Percentiles rank a stretch among this genome's conserved stretches.
These are phyloP conservation scores for Kluyveromyces aestuarii DNA, from an alignment of 805 yeast species.

Conservation along the genomic window DNA sequence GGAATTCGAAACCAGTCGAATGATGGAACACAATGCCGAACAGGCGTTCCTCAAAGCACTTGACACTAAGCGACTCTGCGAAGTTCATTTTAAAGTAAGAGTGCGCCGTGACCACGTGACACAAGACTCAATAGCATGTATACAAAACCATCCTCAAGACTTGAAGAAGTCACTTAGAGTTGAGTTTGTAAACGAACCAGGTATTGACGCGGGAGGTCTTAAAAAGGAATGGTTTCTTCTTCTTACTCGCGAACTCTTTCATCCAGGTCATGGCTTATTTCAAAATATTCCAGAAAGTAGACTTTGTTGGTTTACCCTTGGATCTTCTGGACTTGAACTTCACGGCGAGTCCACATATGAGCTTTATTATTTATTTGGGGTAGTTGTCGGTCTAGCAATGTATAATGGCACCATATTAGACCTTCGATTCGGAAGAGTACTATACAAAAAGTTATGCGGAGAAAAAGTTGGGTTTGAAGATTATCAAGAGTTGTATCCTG, in stretches of 20 bases:
- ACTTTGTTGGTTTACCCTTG: slow-evolving; percentile 62
- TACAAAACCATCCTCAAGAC: slow-evolving; percentile 46
- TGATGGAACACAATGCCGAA: slow-evolving; percentile 82
- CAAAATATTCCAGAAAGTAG: slow-evolving; percentile 57
- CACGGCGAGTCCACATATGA: slow-evolving; percentile 31
- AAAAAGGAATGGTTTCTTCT: slow-evolving; percentile 89
- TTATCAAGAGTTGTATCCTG: slow-evolving; percentile 60
- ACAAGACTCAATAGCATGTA: slow-evolving; percentile 62
- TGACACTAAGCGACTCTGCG: slow-evolving; percentile 50
- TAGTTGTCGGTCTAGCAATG: slow-evolving; percentile 80
- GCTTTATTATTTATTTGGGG: slow-evolving; percentile 71
- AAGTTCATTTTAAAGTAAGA: slow-evolving; percentile 57
- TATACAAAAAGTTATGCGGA: slow-evolving; percentile 65
- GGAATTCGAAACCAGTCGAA: slow-evolving; percentile 71
- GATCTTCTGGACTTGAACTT: slow-evolving; percentile 23
- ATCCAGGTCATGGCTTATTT: slow-evolving; percentile 61
- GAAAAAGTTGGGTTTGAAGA: slow-evolving; percentile 53
- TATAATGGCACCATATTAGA: slow-evolving; percentile 85
- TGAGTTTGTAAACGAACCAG: slow-evolving; percentile 81
- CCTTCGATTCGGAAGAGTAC: slow-evolving; percentile 61
- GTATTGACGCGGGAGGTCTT: slow-evolving; percentile 92
- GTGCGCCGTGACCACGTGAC: slow-evolving; percentile 63
- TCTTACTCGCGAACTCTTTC: slow-evolving; percentile 60
- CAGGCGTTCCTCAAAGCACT: slow-evolving; percentile 76
- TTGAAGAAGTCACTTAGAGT: slow-evolving; percentile 68